Evolutionary conservation across 1,139 yeast species (phyloP).

Genomic region (Magnusiomyces fungicola): DNA sequence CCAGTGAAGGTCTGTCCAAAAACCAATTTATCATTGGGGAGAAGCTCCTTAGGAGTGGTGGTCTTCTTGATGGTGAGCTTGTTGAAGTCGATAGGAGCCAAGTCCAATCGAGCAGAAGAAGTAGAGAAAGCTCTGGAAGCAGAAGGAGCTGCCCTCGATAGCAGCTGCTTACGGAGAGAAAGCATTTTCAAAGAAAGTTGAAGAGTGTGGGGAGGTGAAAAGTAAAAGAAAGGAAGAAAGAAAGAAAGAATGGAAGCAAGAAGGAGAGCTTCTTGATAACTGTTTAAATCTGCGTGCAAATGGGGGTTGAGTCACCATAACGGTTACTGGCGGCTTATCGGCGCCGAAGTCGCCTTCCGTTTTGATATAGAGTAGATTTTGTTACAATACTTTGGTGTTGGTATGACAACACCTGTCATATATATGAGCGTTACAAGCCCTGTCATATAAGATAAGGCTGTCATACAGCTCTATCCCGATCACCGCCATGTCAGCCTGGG

Average conservation of each 20-base stretch:
- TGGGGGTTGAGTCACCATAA: too few relatives aligned
- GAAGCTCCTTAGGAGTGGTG: conserved; percentile 51
- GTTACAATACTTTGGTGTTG: too few relatives aligned
- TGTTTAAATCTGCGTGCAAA: too few relatives aligned
- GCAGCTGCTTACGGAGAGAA: background rate
- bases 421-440: too few relatives aligned
- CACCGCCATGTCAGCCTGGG: too few relatives aligned
- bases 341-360: too few relatives aligned
- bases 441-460: too few relatives aligned
- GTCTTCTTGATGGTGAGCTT: conserved; percentile 55
- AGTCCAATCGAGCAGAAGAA: conserved; percentile 3
- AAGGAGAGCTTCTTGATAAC: background rate
- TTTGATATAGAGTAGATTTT: too few relatives aligned
- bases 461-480: too few relatives aligned
- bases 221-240: background rate
- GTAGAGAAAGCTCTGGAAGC: background rate
- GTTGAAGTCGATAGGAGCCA: conserved; percentile 49
- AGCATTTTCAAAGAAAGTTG: conserved; percentile 1
- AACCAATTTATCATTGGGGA: conserved; percentile 67
- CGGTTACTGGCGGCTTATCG: too few relatives aligned
- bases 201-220: background rate
- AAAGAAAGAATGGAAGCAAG: background rate
- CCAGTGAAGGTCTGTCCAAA: conserved; percentile 79
- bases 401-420: too few relatives aligned
- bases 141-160: conserved; percentile 1